Conservation (phyloP, 345 rosid species). For the Ceriops tagal region DNA sequence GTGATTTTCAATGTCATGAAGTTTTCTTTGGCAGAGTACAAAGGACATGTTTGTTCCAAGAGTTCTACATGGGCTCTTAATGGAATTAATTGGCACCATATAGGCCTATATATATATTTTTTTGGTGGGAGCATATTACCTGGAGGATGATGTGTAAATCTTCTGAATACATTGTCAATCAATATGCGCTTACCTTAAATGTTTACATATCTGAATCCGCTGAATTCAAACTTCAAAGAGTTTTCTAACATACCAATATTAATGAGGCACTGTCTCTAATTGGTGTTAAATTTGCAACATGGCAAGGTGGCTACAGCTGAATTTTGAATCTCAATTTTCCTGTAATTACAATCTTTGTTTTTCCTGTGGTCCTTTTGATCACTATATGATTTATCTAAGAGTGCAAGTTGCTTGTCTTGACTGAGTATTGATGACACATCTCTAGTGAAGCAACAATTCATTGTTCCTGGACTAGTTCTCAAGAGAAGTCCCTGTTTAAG, state of each 20-base stretch:
- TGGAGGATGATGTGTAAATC: not conserved
- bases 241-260: slow-evolving; percentile 12
- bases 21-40: not conserved
- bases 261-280: slow-evolving; percentile 2
- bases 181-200: not conserved
- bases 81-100: not conserved
- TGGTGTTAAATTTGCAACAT: slow-evolving; percentile 10
- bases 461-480: not conserved
- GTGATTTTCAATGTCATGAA: not conserved
- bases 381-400: not conserved
- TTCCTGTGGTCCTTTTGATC: not conserved
- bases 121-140: not conserved
- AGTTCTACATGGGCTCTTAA: not conserved
- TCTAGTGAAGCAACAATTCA: not conserved
- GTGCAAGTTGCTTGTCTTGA: not conserved
- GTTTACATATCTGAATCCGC: slow-evolving; percentile 6
- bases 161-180: not conserved
- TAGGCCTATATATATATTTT: not conserved
- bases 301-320: slow-evolving; percentile 9
- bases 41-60: not conserved
- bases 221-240: not conserved
- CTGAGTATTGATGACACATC: not conserved
- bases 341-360: slow-evolving; percentile 7
- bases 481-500: not conserved
- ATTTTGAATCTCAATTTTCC: slow-evolving; percentile 13